Evolutionary conservation across 148 eudicot genomes (phyloP).

Genomic region (Vaccinium darrowii): DNA sequence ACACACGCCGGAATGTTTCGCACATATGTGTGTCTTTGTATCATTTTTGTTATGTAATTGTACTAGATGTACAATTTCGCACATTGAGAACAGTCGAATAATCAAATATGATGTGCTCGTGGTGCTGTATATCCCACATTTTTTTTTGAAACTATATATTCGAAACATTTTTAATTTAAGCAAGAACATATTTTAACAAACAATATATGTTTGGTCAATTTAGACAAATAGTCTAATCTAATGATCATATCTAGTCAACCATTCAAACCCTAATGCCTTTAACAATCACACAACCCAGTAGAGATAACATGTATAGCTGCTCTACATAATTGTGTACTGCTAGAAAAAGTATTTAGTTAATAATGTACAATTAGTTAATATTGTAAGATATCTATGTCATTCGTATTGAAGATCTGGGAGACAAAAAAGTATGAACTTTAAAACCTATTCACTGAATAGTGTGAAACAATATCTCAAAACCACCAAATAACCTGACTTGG

Average conservation of each 20-base stretch:
- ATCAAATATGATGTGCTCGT: too few species aligned
- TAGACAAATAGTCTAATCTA: neutral
- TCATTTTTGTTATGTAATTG: too few species aligned
- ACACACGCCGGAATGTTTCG: too few species aligned
- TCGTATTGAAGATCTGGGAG: too few species aligned
- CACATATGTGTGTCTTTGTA: too few species aligned
- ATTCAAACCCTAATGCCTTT: neutral
- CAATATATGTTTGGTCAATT: neutral
- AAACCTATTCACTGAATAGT: too few species aligned
- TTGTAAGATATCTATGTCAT: too few species aligned
- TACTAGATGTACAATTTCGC: too few species aligned
- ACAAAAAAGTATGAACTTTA: too few species aligned
- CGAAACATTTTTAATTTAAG: neutral
- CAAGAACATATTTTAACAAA: neutral
- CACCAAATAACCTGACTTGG: neutral
- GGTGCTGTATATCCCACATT: neutral
- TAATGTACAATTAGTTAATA: too few species aligned
- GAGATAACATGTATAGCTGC: neutral
- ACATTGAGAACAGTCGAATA: too few species aligned
- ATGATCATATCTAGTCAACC: neutral
- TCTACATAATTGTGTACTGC: neutral
- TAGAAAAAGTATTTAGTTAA: too few species aligned
- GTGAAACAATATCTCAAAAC: neutral
- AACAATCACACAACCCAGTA: neutral
- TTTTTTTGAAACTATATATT: neutral